phyloP scores from a whole-genome alignment of 2,329 filamentous ascomycete species.

The Monilinia fructigena region DNA sequence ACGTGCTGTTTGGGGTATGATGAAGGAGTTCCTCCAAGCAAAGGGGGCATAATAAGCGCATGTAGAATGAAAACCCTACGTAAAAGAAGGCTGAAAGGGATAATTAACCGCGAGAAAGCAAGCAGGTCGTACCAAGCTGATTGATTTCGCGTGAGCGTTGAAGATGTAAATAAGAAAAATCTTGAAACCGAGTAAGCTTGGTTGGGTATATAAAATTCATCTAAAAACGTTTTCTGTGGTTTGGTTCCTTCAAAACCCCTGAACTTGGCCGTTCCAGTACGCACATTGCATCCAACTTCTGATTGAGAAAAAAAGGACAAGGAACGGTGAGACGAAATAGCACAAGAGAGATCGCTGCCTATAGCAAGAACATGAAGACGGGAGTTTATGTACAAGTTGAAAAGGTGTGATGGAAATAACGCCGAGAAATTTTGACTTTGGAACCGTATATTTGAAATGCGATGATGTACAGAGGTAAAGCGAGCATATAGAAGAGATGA shows the following conservation, averaged over 20 bases:
- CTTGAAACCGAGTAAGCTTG: constrained; percentile 1
- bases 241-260: not conserved
- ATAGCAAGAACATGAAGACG: not conserved
- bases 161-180: constrained; percentile 14
- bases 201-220: constrained; percentile 21
- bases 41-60: not conserved
- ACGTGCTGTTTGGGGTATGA: constrained; percentile 17
- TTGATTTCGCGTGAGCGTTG: constrained; percentile 20
- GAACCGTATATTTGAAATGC: constrained; percentile 13
- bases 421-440: constrained; percentile 9
- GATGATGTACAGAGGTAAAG: constrained; percentile 25
- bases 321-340: not conserved
- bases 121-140: not conserved
- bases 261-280: not conserved
- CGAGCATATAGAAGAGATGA: not conserved
- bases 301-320: not conserved
- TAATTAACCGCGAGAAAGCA: constrained; percentile 9
- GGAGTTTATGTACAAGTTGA: constrained; percentile 14
- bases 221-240: not conserved
- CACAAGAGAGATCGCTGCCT: not conserved
- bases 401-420: constrained; percentile 14
- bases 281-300: not conserved
- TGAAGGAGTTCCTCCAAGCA: not conserved
- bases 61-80: not conserved
- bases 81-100: not conserved